Base-by-base conservation (phyloP, 2,329 filamentous ascomycete genomes). In the Pleomassaria siparia region DNA sequence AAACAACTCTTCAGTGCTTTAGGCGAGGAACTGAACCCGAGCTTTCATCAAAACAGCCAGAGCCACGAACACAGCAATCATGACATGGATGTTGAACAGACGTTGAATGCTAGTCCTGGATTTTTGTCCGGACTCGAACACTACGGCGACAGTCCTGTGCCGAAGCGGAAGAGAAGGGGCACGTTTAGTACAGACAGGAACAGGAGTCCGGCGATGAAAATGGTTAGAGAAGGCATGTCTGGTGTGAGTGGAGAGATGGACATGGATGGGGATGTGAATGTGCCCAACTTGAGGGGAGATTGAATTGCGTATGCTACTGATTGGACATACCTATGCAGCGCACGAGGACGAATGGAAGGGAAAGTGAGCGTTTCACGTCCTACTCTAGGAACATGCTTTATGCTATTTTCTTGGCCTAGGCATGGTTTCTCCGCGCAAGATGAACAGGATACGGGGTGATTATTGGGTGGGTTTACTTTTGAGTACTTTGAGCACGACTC, bases 121-220 rank as follows among this genome's bases (percentile, higher is more conserved):
- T 33, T 22, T 15, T 20, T 51, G 3, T 24, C n/a, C 4, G 24
- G 24, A 24, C 12, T 26, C 11, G 22, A 13, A 7, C 36, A 32
- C 18, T 25, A 46, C 6, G 55, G 55, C 22, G 60, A 63, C 9
- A 44, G 32, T 20, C 48, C 51, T 1, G 36, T 45, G 4, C 33
- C n/a, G 3, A 69, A 69, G 48, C 58, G 66, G 37, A 69, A 66
- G 53, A 60, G 66, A 24, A 49, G 54, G 30, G 59, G 45, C 21
- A 60, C 59, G 2, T 11, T 64, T 24, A 56, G 58, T 8, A 50
- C 40, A 5, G 57, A 58, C n/a, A 43, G 55, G 28, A 52, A 44
- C 12, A 45, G 40, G 22, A 65, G 58, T 32, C 61, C 60, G 12
- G 28, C 53, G 39, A 51, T 48, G 15, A 68, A 67, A 54, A 64